These are phyloP conservation scores for Talaromyces pinophilus DNA, from an alignment of 2,329 filamentous ascomycete genomes.

Conservation along the genomic window DNA sequence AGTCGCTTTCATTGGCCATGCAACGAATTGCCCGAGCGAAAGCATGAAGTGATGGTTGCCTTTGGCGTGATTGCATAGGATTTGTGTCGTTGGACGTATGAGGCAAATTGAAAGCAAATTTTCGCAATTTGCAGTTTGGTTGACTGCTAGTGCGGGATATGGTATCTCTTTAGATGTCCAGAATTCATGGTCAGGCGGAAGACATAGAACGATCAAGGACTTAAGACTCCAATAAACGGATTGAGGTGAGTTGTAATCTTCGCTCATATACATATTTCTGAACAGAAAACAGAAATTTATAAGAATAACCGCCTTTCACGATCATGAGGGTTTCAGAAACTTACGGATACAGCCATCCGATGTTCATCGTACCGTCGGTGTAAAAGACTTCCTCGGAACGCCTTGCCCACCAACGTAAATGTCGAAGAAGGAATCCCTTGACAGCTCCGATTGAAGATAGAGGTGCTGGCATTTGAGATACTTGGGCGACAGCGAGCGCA, in stretches of 20 bases:
- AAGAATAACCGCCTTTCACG: not conserved
- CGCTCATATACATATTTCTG: constrained; percentile 1
- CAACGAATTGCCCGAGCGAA: constrained; percentile 75
- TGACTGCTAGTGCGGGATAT: not conserved
- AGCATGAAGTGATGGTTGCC: constrained; percentile 77
- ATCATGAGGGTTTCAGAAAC: not conserved
- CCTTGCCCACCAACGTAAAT: constrained; percentile 77
- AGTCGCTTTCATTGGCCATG: constrained; percentile 77
- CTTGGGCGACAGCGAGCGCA: constrained; percentile 71
- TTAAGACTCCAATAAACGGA: not conserved
- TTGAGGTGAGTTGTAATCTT: not conserved
- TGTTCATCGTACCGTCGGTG: constrained; percentile 70
- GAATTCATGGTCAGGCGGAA: not conserved
- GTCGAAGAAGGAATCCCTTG: constrained; percentile 71
- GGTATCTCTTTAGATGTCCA: not conserved
- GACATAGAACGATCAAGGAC: not conserved
- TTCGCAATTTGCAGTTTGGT: not conserved
- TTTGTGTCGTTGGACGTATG: constrained; percentile 45
- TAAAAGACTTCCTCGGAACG: constrained; percentile 72
- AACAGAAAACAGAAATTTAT: not conserved
- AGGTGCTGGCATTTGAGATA: constrained; percentile 66
- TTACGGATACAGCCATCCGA: constrained; percentile 43
- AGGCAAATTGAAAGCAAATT: not conserved
- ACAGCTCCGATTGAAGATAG: constrained; percentile 73
- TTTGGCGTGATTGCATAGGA: constrained; percentile 70